Evolutionary conservation across 352 stramenopile genomes (phyloP).

Genomic region (Pythium brassicae): DNA sequence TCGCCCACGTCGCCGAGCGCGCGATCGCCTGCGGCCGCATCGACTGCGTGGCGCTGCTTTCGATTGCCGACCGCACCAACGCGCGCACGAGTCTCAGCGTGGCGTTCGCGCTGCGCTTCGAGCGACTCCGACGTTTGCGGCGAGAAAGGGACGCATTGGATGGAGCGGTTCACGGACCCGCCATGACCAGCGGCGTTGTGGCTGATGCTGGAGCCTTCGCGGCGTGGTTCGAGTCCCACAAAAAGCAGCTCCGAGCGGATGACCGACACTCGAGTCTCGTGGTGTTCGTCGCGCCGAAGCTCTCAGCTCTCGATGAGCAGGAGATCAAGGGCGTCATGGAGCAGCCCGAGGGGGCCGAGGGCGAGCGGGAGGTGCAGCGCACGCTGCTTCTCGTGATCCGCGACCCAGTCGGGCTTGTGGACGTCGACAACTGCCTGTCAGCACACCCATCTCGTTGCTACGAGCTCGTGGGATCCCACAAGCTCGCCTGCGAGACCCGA

Average conservation of each 20-base stretch:
- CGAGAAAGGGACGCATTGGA: background rate
- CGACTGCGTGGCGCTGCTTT: slow-evolving; percentile 15
- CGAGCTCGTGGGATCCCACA: background rate
- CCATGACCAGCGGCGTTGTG: background rate
- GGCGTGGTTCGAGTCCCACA: slow-evolving; percentile 6
- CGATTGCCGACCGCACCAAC: slow-evolving; percentile 3
- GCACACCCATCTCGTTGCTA: background rate
- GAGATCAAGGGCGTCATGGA: slow-evolving; percentile 1
- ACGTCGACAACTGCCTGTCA: background rate
- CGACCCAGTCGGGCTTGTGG: slow-evolving; percentile 7
- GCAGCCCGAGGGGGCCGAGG: background rate
- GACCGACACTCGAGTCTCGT: slow-evolving; percentile 5
- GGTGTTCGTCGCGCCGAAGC: slow-evolving; percentile 7
- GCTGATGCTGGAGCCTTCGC: background rate
- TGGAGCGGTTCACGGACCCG: background rate
- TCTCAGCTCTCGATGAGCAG: background rate
- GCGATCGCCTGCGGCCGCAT: slow-evolving; percentile 3
- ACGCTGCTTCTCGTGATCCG: slow-evolving; percentile 13
- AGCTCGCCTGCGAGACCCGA: slow-evolving; percentile 11
- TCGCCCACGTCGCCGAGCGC: slow-evolving; percentile 31
- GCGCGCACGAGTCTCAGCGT: slow-evolving; percentile 4
- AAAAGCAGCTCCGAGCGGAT: background rate
- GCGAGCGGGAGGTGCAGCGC: background rate
- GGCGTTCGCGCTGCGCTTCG: slow-evolving; percentile 7
- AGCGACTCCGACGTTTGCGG: background rate